Conservation (phyloP, 305 asterid species). For the Fraxinus sp. region DNA sequence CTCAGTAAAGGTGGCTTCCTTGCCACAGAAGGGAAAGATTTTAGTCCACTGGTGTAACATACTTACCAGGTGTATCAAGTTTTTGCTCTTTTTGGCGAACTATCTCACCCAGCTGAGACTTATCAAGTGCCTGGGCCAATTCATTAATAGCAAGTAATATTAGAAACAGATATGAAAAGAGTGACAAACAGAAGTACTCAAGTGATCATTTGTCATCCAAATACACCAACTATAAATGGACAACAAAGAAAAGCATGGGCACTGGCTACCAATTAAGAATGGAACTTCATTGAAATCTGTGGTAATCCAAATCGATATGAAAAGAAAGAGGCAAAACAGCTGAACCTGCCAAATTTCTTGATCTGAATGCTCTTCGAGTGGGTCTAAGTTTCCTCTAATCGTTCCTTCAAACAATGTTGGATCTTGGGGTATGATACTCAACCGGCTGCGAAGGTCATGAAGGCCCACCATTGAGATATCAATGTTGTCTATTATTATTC, state of each 20-base stretch:
- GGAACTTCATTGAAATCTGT: background rate
- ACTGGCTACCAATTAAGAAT: background rate
- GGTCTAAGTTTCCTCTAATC: slow-evolving; percentile 90
- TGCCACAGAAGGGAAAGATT: slow-evolving; percentile 13
- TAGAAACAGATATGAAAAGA: slow-evolving; percentile 2
- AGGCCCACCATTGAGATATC: slow-evolving; percentile 85
- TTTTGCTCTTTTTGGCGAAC: slow-evolving; percentile 88
- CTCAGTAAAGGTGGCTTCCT: background rate
- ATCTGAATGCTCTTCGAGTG: slow-evolving; percentile 89
- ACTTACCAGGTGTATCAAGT: slow-evolving; percentile 81
- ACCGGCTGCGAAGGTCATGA: slow-evolving; percentile 89
- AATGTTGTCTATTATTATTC: slow-evolving; percentile 79
- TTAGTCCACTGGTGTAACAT: slow-evolving; percentile 9
- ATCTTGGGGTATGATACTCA: slow-evolving; percentile 97
- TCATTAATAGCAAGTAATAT: slow-evolving; percentile 3
- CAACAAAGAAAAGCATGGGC: slow-evolving; percentile 5
- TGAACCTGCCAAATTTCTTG: slow-evolving; percentile 84
- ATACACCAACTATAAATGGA: background rate
- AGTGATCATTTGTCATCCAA: background rate
- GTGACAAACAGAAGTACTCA: background rate
- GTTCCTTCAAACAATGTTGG: slow-evolving; percentile 98
- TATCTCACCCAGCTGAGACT: slow-evolving; percentile 88
- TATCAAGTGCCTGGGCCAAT: slow-evolving; percentile 80
- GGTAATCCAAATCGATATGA: background rate
- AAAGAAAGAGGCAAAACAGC: slow-evolving; percentile 9